Conservation (phyloP, 371 early-diverging fungal species). For the Mucor circinelloides region DNA sequence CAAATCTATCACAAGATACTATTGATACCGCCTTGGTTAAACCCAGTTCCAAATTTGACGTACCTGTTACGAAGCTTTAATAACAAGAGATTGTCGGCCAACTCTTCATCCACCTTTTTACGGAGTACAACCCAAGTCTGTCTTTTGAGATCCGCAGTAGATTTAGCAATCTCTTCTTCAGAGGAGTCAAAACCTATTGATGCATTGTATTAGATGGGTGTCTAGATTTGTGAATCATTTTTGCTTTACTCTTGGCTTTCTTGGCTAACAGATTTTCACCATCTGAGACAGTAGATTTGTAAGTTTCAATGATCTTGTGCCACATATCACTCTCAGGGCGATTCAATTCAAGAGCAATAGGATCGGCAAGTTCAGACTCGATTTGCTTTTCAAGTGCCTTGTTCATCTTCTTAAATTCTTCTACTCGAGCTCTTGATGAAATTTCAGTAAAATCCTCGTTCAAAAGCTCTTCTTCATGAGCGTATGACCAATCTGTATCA, state of each 20-base stretch:
- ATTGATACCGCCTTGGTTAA: not conserved
- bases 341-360: slow-evolving; percentile 70
- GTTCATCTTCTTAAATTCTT: slow-evolving; percentile 82
- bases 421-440: slow-evolving; percentile 65
- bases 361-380: slow-evolving; percentile 66
- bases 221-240: not conserved
- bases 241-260: slow-evolving; percentile 42
- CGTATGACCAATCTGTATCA: slow-evolving; percentile 81
- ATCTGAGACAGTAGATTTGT: slow-evolving; percentile 56
- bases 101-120: slow-evolving; percentile 79
- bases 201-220: not conserved
- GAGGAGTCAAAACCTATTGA: slow-evolving; percentile 63
- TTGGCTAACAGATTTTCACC: slow-evolving; percentile 39
- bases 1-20: slow-evolving; percentile 58
- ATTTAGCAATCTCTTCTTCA: slow-evolving; percentile 52
- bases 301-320: slow-evolving; percentile 65
- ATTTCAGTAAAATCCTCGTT: slow-evolving; percentile 68
- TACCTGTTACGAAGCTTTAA: slow-evolving; percentile 71
- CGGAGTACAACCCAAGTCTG: slow-evolving; percentile 79
- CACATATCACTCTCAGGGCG: slow-evolving; percentile 73
- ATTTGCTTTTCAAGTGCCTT: slow-evolving; percentile 65
- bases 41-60: not conserved
- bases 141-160: slow-evolving; percentile 55
- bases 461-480: slow-evolving; percentile 66
- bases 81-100: slow-evolving; percentile 80